Conservation (phyloP, 2,329 filamentous ascomycete genomes). For the Fusarium beomiforme region DNA sequence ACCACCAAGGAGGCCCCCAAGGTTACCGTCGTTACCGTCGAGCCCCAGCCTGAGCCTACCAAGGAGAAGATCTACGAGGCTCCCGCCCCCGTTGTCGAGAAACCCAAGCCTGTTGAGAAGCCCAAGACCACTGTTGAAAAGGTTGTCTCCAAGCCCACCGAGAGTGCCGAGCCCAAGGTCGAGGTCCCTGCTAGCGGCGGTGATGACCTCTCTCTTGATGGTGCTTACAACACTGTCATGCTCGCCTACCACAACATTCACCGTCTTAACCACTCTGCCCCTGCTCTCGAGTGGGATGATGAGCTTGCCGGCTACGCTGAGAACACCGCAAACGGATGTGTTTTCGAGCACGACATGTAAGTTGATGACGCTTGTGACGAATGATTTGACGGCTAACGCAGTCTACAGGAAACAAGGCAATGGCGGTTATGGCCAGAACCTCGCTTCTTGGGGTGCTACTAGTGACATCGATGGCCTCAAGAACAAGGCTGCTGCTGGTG, state of each 20-base stretch:
- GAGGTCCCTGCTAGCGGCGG: conserved; percentile 4
- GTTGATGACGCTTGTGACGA: conserved; percentile 43
- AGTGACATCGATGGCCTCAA: conserved; percentile 48
- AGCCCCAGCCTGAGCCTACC: conserved; percentile 8
- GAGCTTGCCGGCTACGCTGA: conserved; percentile 71
- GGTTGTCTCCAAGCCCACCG: conserved; percentile 18
- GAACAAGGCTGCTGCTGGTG: conserved; percentile 69
- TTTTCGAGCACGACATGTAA: conserved; percentile 81
- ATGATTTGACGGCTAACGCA: conserved; percentile 45
- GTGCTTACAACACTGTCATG: conserved; percentile 52
- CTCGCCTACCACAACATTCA: conserved; percentile 86
- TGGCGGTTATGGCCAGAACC: conserved; percentile 88
- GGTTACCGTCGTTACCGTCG: conserved; percentile 17
- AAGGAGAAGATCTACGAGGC: conserved; percentile 5
- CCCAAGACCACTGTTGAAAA: conserved; percentile 21
- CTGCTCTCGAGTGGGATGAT: conserved; percentile 71
- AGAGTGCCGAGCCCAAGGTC: conserved; percentile 17
- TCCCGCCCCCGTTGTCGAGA: conserved; percentile 18
- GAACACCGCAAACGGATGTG: conserved; percentile 71
- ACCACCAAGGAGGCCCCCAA: conserved; percentile 22
- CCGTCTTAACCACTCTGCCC: conserved; percentile 81
- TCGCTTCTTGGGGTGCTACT: conserved; percentile 70
- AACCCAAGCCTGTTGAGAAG: conserved; percentile 13
- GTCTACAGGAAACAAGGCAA: conserved; percentile 60
- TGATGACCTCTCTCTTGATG: conserved; percentile 17